Conservation (phyloP, 1,284 basidiomycete species). For the Volvariella surrecta region DNA sequence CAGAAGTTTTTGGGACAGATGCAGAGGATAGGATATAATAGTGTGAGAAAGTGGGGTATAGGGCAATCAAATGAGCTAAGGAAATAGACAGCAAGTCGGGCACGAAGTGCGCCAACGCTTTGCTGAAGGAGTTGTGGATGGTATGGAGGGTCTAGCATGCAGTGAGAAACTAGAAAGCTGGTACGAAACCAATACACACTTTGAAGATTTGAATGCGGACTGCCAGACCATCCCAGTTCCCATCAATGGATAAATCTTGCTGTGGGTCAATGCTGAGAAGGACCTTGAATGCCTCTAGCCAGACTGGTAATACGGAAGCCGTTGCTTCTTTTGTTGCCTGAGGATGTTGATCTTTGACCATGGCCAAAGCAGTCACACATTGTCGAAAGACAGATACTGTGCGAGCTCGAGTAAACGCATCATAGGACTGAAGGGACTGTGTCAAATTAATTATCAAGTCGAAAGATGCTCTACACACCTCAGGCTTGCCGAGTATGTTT, state of each 20-base stretch:
- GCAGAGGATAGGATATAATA: constrained; percentile 61
- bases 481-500: constrained; percentile 68
- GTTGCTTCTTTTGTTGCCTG: constrained; percentile 80
- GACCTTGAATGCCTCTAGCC: constrained; percentile 81
- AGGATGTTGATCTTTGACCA: constrained; percentile 91
- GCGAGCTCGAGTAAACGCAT: constrained; percentile 73
- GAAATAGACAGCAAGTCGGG: constrained; percentile 53
- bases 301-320: constrained; percentile 75
- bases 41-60: constrained; percentile 58
- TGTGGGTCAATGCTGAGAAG: constrained; percentile 62
- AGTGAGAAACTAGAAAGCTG: background rate
- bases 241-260: constrained; percentile 45
- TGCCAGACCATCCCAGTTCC: constrained; percentile 72
- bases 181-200: constrained; percentile 30
- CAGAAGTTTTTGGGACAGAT: constrained; percentile 52
- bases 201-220: constrained; percentile 77
- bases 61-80: constrained; percentile 54
- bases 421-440: constrained; percentile 44
- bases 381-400: constrained; percentile 88
- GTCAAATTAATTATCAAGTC: constrained; percentile 2
- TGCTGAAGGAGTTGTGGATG: constrained; percentile 72
- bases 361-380: constrained; percentile 83
- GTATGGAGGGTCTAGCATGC: constrained; percentile 56
- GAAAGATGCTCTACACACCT: constrained; percentile 36
- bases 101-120: constrained; percentile 52